A percentile compares a stretch with the other conserved stretches of the same genome.
These are phyloP conservation scores for Camelina neglecta DNA, from an alignment of 345 rosid species.

Conservation along the genomic window DNA sequence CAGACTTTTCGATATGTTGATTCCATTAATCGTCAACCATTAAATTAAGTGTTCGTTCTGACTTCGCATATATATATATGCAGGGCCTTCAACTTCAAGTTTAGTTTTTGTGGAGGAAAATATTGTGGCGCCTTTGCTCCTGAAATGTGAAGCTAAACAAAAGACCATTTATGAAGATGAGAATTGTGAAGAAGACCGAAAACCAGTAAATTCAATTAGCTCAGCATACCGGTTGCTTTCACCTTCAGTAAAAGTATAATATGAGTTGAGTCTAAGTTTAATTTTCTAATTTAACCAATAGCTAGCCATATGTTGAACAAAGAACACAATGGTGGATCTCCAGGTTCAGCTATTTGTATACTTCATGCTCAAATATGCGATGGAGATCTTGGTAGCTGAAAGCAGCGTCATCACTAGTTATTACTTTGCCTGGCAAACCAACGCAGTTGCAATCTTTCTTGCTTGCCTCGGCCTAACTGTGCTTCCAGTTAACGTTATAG, in stretches of 20 bases:
- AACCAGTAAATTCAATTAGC: background rate
- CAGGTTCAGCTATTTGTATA: background rate
- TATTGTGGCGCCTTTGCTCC: background rate
- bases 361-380: background rate
- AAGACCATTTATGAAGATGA: background rate
- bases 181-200: background rate
- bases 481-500: background rate
- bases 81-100: too few species aligned
- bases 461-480: background rate
- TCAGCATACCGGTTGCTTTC: background rate
- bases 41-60: too few species aligned
- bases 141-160: background rate
- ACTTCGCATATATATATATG: too few species aligned
- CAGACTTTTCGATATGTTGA: too few species aligned
- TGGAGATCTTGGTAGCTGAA: slow-evolving; percentile 9
- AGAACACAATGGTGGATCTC: background rate
- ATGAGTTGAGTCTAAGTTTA: background rate
- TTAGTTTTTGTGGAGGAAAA: background rate
- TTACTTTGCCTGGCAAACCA: background rate
- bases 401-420: background rate
- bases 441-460: background rate
- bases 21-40: too few species aligned
- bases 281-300: background rate
- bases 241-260: background rate
- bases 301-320: background rate